Base-by-base conservation (phyloP, 106 monocot species). In the Dioscorea alata region DNA sequence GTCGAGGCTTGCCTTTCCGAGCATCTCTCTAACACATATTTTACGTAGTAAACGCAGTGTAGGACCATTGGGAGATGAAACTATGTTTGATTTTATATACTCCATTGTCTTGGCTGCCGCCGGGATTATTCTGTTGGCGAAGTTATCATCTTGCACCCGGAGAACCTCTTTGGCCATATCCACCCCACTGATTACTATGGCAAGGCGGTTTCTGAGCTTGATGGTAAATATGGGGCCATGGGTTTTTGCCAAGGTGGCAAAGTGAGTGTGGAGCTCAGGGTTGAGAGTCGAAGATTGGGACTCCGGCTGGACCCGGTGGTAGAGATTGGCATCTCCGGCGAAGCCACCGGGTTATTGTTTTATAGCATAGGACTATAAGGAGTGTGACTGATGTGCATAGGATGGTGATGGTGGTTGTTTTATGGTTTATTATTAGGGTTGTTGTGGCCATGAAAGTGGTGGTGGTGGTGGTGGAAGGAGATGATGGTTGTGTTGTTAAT, bases 191-290 rank as follows among this genome's bases (percentile, higher is more conserved):
- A 73, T 14, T 10, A 64, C 72, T 6, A 73, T 18, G 72, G 42
- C 60, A 7, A 63, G 63, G 53, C 32, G 31, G 50, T 31, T 17
- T 33, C 72, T 63, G 25, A 73, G 51, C n/a, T 33, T 23, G 28
- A 73, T 19, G 23, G n/a, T 17, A 21, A 64, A 18, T n/a, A 73
- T 48, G 0, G 72, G 72, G 31, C 63, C 72, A 32, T 73, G 33
- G 32, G 61, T 34, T 23, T 50, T n/a, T 0, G 72, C 52, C 25
- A 52, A 53, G 6, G 48, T 33, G 31, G 63, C 62, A 51, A 73
- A 63, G 63, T 21, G 33, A 50, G 22, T 24, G 33, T 64, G 72
- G 50, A 64, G 50, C 21, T 73, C 19, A 17, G 42, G 63, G 49
- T 51, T 14, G 33, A 73, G 50, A 61, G 33, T 18, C 70, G 22